Percentiles rank a stretch among this genome's conserved stretches.
Evolutionary conservation across 306 rosid species (phyloP).

Genomic region (Fragaria ananassa): DNA sequence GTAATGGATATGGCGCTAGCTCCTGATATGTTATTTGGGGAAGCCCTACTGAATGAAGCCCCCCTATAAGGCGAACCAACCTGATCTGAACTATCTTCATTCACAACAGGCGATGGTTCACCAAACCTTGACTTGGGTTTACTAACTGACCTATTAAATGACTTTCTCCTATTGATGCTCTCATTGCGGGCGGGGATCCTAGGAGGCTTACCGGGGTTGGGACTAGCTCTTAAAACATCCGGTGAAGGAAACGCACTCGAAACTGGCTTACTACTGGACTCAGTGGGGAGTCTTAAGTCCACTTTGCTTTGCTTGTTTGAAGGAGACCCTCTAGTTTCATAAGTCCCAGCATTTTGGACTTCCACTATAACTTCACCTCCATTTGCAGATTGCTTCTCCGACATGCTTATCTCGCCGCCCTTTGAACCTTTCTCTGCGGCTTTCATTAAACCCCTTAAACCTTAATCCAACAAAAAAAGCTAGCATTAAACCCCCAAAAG

Average conservation of each 20-base stretch:
- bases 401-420: conserved; percentile 48
- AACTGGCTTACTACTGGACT: conserved; percentile 32
- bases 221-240: conserved; percentile 40
- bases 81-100: conserved; percentile 51
- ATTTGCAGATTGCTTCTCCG: conserved; percentile 45
- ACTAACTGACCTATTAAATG: conserved; percentile 58
- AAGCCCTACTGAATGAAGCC: conserved; percentile 38
- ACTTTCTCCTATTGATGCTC: conserved; percentile 36
- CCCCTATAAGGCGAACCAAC: conserved; percentile 40
- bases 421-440: conserved; percentile 24
- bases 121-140: conserved; percentile 85
- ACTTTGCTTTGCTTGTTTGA: conserved; percentile 28
- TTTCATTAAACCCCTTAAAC: conserved; percentile 39
- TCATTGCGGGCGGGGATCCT: conserved; percentile 36
- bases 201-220: conserved; percentile 60
- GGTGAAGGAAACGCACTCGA: conserved; percentile 46
- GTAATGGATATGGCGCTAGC: conserved; percentile 38
- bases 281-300: conserved; percentile 22
- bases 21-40: conserved; percentile 43
- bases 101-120: conserved; percentile 44
- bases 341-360: conserved; percentile 34
- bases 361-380: conserved; percentile 49
- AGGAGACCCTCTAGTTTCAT: conserved; percentile 29
- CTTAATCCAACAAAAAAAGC: neutral
- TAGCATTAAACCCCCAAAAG: neutral